Conservation (phyloP, 306 rosid species). For the Canavalia gladiata region DNA sequence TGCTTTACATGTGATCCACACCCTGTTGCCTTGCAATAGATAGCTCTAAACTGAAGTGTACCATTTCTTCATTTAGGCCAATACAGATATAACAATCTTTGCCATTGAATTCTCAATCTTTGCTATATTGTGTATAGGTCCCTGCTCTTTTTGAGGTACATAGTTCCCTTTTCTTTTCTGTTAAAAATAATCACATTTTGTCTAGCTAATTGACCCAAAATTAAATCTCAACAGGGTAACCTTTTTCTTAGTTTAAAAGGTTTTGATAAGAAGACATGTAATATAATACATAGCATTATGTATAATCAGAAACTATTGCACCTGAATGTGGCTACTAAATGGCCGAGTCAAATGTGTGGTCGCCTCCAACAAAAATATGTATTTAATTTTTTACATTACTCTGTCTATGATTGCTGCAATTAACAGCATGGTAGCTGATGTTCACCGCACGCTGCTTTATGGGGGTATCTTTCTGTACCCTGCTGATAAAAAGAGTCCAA, state of each 20-base stretch:
- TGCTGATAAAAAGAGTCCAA: constrained; percentile 91
- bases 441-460: constrained; percentile 91
- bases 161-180: background rate
- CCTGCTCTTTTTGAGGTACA: too few relatives aligned
- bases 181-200: background rate
- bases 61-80: background rate
- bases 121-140: too few relatives aligned
- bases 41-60: background rate
- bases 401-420: constrained; percentile 59
- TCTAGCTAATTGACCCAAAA: background rate
- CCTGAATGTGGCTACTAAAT: constrained; percentile 12
- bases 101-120: background rate
- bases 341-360: background rate
- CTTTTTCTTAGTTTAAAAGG: background rate
- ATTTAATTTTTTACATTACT: constrained; percentile 16
- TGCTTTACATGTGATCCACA: background rate
- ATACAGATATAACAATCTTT: background rate
- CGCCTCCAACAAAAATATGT: background rate
- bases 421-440: constrained; percentile 97
- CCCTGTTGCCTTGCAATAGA: background rate
- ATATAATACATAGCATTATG: background rate
- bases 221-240: background rate
- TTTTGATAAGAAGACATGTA: background rate
- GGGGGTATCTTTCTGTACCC: constrained; percentile 96
- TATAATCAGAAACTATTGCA: background rate